These are phyloP conservation scores for Kwoniella newhampshirensis DNA, from an alignment of 768 basidiomycete genomes.

Conservation along the genomic window DNA sequence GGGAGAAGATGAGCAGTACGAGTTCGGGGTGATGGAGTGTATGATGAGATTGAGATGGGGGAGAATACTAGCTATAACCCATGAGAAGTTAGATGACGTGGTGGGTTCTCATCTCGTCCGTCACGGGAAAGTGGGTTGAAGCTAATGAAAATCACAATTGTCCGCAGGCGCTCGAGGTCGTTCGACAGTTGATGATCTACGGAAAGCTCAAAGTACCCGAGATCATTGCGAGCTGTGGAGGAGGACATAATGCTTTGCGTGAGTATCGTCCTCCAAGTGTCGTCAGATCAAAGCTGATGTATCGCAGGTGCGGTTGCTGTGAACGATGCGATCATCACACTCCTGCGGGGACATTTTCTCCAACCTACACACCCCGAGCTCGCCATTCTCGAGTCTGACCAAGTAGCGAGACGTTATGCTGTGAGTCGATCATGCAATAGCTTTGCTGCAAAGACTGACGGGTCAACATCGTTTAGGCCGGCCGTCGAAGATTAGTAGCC, in stretches of 20 bases:
- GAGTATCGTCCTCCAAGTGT: conserved; percentile 15
- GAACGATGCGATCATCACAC: conserved; percentile 18
- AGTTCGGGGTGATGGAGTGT: conserved; percentile 81
- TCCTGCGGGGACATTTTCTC: conserved; percentile 30
- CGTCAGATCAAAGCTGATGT: background rate
- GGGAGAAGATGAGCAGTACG: conserved; percentile 57
- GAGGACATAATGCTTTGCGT: conserved; percentile 62
- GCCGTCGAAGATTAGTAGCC: conserved; percentile 7
- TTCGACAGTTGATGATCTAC: conserved; percentile 74
- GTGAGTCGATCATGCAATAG: conserved; percentile 17
- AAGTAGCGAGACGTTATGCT: conserved; percentile 19
- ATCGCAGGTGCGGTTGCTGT: conserved; percentile 14
- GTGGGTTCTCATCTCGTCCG: conserved; percentile 58
- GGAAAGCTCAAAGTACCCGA: conserved; percentile 80
- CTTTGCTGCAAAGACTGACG: background rate
- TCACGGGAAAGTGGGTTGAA: background rate
- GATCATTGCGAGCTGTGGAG: conserved; percentile 59
- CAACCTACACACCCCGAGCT: conserved; percentile 27
- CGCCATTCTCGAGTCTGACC: conserved; percentile 29
- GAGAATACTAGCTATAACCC: conserved; percentile 71
- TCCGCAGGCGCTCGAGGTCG: conserved; percentile 68
- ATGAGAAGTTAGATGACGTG: conserved; percentile 66
- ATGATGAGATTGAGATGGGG: conserved; percentile 79
- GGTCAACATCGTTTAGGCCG: conserved; percentile 4
- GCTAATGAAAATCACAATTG: background rate